phyloP scores from a whole-genome alignment of 257 asterid genomes.

The Scutellaria barbata region DNA sequence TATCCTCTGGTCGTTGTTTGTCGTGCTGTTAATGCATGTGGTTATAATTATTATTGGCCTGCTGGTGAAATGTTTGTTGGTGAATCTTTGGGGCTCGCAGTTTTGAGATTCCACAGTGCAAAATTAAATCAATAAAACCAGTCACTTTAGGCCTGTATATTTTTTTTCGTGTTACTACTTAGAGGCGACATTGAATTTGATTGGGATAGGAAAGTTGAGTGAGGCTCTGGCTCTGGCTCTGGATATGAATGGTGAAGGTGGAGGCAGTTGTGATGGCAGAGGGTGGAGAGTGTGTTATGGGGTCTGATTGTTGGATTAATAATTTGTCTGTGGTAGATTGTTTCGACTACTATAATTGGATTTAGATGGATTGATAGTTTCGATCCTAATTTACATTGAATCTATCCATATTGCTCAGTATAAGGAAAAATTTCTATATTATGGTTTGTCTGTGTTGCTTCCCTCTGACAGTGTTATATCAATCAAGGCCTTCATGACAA shows the following conservation, averaged over 20 bases:
- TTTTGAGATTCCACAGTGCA: background rate
- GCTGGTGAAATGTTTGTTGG: background rate
- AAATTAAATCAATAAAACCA: background rate
- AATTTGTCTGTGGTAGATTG: background rate
- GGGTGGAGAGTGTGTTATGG: conserved; percentile 1
- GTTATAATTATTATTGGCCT: too few relatives aligned
- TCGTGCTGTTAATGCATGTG: background rate
- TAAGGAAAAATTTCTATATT: background rate
- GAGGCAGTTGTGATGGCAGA: background rate
- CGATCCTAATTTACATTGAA: background rate
- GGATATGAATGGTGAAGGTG: conserved; percentile 9
- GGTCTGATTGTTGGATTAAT: background rate
- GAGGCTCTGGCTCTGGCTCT: too few relatives aligned
- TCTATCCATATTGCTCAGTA: too few relatives aligned
- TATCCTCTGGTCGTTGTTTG: too few relatives aligned
- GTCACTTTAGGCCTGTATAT: background rate
- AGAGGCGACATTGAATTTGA: background rate
- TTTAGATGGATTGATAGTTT: background rate
- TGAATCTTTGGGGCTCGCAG: conserved; percentile 7
- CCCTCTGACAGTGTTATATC: background rate
- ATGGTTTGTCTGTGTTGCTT: background rate
- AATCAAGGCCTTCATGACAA: background rate
- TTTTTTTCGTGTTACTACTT: background rate
- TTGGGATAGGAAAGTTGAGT: conserved; percentile 4
- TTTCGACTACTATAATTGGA: background rate